Percentiles rank a stretch among this genome's conserved stretches.
Conservation (phyloP, 2,329 filamentous ascomycete genomes). For the Paecilomyces variotii region DNA sequence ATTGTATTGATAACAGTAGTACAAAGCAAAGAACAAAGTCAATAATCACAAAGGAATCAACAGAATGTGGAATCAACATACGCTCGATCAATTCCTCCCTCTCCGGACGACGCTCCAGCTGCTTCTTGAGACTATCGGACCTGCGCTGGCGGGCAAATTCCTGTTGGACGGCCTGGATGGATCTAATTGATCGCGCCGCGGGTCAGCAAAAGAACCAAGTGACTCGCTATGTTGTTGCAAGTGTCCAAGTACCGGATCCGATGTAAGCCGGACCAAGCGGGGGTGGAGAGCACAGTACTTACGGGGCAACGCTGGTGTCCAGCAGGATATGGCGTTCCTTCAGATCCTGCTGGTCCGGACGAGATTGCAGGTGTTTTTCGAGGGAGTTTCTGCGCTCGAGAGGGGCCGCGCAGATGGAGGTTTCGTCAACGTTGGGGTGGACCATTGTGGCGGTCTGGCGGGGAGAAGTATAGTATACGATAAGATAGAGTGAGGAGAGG, state of each 20-base stretch:
- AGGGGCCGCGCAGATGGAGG: constrained; percentile 46
- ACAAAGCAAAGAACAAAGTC: not conserved
- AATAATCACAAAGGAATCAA: not conserved
- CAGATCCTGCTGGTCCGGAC: constrained; percentile 58
- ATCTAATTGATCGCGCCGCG: constrained; percentile 28
- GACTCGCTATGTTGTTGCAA: not conserved
- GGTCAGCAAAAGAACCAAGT: constrained; percentile 1
- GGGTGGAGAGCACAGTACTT: constrained; percentile 17
- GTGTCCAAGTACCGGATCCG: not conserved
- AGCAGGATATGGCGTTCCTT: constrained; percentile 62
- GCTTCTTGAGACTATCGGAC: constrained; percentile 57
- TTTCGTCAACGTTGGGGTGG: constrained; percentile 43
- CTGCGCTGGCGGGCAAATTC: constrained; percentile 59
- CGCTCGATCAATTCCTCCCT: constrained; percentile 72
- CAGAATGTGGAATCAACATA: constrained; percentile 35
- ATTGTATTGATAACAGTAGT: not conserved
- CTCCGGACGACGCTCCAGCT: constrained; percentile 55
- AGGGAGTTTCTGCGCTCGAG: constrained; percentile 57
- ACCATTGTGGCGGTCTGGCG: constrained; percentile 5
- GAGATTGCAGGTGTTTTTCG: constrained; percentile 63
- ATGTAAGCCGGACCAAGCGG: not conserved
- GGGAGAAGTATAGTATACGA: not conserved
- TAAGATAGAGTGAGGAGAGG: not conserved
- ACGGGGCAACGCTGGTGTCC: constrained; percentile 61
- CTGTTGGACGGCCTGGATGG: constrained; percentile 53